Conservation (phyloP, 306 rosid species). For the Cercis canadensis region DNA sequence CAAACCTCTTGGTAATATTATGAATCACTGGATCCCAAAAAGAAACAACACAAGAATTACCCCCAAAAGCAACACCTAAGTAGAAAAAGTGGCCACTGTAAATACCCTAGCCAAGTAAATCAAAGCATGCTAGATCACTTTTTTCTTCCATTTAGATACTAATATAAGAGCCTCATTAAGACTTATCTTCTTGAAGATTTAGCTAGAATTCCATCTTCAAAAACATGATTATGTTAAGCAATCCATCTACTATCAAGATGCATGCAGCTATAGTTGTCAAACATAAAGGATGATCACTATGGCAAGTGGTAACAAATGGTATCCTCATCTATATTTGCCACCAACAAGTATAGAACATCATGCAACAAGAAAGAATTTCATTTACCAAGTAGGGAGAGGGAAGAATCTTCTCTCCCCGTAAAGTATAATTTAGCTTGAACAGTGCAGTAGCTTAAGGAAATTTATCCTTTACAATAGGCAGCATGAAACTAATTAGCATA, state of each 20-base stretch:
- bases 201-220: background rate
- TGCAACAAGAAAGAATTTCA: constrained; percentile 3
- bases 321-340: background rate
- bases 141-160: background rate
- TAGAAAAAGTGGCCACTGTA: background rate
- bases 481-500: constrained; percentile 23
- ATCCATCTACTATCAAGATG: background rate
- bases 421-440: too few relatives aligned
- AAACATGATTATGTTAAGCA: background rate
- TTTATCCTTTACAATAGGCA: constrained; percentile 12
- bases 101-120: too few relatives aligned
- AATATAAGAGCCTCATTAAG: background rate
- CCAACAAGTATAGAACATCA: constrained; percentile 9
- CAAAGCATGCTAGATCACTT: background rate
- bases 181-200: background rate
- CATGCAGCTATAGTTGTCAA: constrained; percentile 23
- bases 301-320: background rate
- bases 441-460: background rate
- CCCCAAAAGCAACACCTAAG: background rate
- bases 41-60: background rate
- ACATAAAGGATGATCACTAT: background rate
- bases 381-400: background rate
- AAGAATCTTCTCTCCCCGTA: too few relatives aligned
- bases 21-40: background rate
- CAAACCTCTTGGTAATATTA: background rate